Evolutionary conservation across 306 rosid species (phyloP).

Genomic region (Datisca glomerata): DNA sequence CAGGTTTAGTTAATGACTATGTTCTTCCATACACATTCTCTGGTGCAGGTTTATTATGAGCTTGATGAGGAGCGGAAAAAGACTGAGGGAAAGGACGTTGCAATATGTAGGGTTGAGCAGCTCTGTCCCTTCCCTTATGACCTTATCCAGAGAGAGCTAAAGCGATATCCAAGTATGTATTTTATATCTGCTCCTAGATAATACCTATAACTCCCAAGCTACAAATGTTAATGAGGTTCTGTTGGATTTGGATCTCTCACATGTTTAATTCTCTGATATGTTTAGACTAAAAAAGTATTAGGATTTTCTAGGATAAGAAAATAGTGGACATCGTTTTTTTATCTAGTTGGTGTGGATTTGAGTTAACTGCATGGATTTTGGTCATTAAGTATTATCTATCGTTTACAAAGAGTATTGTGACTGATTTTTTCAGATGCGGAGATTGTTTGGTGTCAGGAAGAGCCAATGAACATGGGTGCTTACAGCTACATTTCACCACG

Average conservation of each 20-base stretch:
- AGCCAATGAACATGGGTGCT: conserved; percentile 98
- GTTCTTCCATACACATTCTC: neutral
- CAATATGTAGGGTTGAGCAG: conserved; percentile 90
- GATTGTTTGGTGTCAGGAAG: conserved; percentile 96
- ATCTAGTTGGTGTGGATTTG: too few species aligned
- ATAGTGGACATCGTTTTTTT: neutral
- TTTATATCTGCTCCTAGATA: neutral
- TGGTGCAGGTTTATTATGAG: conserved; percentile 78
- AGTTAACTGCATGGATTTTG: too few species aligned
- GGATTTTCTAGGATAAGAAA: neutral
- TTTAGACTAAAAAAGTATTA: neutral
- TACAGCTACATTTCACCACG: conserved; percentile 59
- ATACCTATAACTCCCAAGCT: neutral
- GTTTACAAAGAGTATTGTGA: neutral
- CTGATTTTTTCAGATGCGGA: conserved; percentile 63
- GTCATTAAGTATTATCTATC: neutral
- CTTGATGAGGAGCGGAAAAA: conserved; percentile 72
- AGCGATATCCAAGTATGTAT: conserved; percentile 84
- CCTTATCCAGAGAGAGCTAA: conserved; percentile 85
- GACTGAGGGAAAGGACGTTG: conserved; percentile 62
- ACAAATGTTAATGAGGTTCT: neutral
- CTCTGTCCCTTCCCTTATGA: conserved; percentile 96
- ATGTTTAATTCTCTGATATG: neutral
- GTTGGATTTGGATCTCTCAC: neutral
- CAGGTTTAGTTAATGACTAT: neutral